Evolutionary conservation across 139 green algal genomes (phyloP), one percentile per base, ranked within the genome.

Genomic region (Volvox africanus): DNA sequence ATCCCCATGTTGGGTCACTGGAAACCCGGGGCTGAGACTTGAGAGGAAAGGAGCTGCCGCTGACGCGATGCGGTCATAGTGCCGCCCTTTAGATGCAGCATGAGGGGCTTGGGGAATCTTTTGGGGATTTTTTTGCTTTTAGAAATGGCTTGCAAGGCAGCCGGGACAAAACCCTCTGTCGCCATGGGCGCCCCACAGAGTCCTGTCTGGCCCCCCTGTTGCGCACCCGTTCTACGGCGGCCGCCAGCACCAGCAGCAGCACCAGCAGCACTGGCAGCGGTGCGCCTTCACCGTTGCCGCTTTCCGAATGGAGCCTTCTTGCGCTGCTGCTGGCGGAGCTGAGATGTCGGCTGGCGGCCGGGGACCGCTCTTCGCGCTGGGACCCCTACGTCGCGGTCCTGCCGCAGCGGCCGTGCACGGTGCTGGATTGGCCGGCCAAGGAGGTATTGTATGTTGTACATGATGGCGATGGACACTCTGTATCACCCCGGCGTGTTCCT

Each of bases 301-400:
- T 92, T 17, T 79, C 88, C 28, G 88, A 88, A 61, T 92, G 88
- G 88, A 78, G 37, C 67, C 80, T 92, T 36, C 28, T 92, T 37
- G 88, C 88, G 5, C 73, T 92, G n/a, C 69, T 82, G 20, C 67
- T 92, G 37, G 88, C 88, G 11, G 88, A 92, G 77, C 80, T 92
- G 18, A 26, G 88, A 1, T 30, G 83, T 28, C 50, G 83, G 67
- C 11, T 32, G 67, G 83, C 83, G 13, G 83, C 83, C 13, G 83
- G 83, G 22, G 83, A 80, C 67, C 17, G 3, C 67, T 9, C 21
- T 24, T n/a, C 33, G 12, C 76, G 76, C 0, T 91, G 87, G 87
- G 22, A 22, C 32, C 22, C 87, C 9, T 91, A 91, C 76, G 61
- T 80, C 24, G 35, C 26, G 13, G 61, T 78, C 22, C 87, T 91